Conservation (phyloP, 176 grass and related monocot genomes). For the Bolboschoenus planiculmis region DNA sequence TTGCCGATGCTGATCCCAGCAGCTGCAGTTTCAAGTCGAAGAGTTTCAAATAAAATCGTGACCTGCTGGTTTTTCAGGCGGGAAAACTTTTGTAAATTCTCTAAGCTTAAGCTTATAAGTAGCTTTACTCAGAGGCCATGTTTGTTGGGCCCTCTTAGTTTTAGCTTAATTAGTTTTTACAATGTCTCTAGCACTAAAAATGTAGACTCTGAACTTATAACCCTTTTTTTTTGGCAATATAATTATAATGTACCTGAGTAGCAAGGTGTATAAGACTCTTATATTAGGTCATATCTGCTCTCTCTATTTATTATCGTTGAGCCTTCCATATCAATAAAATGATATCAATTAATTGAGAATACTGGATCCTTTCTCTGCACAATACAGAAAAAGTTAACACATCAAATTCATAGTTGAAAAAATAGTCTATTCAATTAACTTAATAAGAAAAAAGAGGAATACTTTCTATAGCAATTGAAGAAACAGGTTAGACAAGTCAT, state of each 20-base stretch:
- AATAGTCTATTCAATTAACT: neutral
- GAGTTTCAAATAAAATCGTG: constrained; percentile 5
- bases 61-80: neutral
- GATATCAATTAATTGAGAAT: neutral
- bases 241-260: neutral
- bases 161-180: neutral
- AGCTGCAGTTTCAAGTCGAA: constrained; percentile 7
- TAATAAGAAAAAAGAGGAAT: neutral
- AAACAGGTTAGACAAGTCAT: neutral
- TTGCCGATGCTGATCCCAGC: constrained; percentile 39
- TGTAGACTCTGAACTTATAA: neutral
- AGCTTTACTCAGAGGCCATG: neutral
- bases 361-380: neutral
- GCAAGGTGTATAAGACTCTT: neutral
- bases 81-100: constrained; percentile 12
- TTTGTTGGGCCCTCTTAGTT: constrained; percentile 5
- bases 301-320: neutral
- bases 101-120: neutral
- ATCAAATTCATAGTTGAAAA: neutral
- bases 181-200: neutral
- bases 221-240: constrained; percentile 12
- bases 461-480: neutral
- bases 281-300: neutral
- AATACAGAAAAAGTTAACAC: neutral
- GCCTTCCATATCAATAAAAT: neutral